These are phyloP conservation scores for Blumeria graminis DNA, from an alignment of 2,329 filamentous ascomycete species.

Conservation along the genomic window DNA sequence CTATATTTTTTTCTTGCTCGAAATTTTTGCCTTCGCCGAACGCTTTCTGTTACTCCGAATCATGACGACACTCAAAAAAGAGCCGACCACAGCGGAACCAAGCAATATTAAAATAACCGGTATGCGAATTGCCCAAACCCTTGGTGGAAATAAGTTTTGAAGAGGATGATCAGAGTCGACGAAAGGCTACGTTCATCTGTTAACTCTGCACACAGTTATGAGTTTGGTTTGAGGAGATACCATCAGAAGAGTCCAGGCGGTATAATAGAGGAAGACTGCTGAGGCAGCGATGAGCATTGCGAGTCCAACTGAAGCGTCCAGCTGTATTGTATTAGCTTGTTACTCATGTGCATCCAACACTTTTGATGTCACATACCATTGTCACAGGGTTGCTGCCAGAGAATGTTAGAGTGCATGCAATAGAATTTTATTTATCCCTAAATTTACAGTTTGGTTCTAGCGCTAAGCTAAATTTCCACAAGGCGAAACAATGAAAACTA, in stretches of 20 bases:
- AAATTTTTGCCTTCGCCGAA: constrained; percentile 74
- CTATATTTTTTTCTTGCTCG: constrained; percentile 67
- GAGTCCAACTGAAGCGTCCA: constrained; percentile 67
- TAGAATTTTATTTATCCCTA: too few relatives aligned
- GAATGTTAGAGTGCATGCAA: too few relatives aligned
- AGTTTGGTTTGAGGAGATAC: constrained; percentile 23
- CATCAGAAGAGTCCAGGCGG: constrained; percentile 93
- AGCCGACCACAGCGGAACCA: constrained; percentile 79
- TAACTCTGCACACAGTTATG: constrained; percentile 2
- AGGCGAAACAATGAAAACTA: too few relatives aligned
- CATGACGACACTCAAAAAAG: constrained; percentile 92
- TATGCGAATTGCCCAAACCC: constrained; percentile 96
- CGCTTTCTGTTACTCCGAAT: constrained; percentile 97
- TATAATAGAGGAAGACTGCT: constrained; percentile 72
- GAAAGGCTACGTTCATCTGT: constrained; percentile 46
- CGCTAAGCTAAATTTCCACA: too few relatives aligned
- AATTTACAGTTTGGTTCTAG: too few relatives aligned
- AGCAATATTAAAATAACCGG: constrained; percentile 89
- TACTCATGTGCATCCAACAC: background rate
- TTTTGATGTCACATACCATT: constrained; percentile 11
- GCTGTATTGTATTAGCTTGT: constrained; percentile 25
- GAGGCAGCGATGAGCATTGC: constrained; percentile 54
- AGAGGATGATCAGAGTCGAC: constrained; percentile 86
- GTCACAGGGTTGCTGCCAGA: constrained; percentile 9
- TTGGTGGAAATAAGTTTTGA: constrained; percentile 84